Evolutionary conservation across 2,329 filamentous ascomycete genomes (phyloP).

Genomic region (Bipolaris victoriae): DNA sequence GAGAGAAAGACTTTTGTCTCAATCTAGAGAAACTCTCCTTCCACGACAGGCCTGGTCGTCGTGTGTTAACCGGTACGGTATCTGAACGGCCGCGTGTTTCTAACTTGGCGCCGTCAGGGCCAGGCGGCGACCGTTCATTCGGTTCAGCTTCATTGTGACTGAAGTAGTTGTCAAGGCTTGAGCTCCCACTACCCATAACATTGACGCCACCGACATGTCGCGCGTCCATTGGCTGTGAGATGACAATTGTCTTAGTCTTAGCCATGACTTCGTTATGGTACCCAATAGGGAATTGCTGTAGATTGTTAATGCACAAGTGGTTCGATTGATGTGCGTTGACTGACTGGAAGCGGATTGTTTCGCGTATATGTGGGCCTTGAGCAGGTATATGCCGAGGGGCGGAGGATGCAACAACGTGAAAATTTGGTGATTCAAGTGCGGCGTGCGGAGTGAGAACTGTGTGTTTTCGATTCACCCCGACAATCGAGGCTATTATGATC

Average conservation of each 20-base stretch:
- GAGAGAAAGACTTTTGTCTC: conserved; percentile 26
- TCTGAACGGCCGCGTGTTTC: conserved; percentile 38
- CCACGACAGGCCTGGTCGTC: conserved; percentile 35
- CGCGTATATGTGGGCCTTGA: conserved; percentile 22
- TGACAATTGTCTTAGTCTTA: conserved; percentile 33
- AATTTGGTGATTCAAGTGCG: neutral
- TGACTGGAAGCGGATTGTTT: conserved; percentile 30
- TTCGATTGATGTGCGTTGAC: conserved; percentile 15
- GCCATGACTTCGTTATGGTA: conserved; percentile 20
- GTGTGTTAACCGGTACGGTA: conserved; percentile 31
- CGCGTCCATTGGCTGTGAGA: conserved; percentile 43
- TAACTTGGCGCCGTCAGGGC: conserved; percentile 29
- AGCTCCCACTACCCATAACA: conserved; percentile 29
- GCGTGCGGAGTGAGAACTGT: neutral
- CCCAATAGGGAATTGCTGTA: conserved; percentile 8
- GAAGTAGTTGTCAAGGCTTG: conserved; percentile 30
- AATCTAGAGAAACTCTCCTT: conserved; percentile 36
- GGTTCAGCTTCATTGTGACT: conserved; percentile 25
- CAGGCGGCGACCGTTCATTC: conserved; percentile 38
- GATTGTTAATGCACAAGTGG: conserved; percentile 10
- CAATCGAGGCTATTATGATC: conserved; percentile 9
- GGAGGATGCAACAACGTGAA: conserved; percentile 11
- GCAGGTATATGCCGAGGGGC: conserved; percentile 2
- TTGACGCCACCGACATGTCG: conserved; percentile 42
- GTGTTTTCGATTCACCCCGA: neutral